These are phyloP conservation scores for Magnolia changhungtana DNA, from an alignment of 164 flowering plant species.

Conservation along the genomic window DNA sequence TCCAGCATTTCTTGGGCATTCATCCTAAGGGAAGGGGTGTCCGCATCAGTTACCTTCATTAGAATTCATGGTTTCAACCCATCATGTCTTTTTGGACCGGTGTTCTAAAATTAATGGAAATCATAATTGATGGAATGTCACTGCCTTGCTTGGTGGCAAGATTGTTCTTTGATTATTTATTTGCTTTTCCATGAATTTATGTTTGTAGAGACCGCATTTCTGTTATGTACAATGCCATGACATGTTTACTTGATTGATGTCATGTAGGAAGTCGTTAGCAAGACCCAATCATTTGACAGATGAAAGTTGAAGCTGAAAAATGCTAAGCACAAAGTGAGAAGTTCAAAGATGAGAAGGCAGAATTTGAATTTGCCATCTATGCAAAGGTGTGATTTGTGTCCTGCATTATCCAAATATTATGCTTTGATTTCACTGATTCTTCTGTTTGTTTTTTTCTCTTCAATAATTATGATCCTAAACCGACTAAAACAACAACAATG, in stretches of 20 bases:
- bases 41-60: neutral
- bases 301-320: conserved; percentile 75
- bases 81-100: neutral
- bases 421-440: neutral
- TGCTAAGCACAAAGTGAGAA: conserved; percentile 73
- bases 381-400: conserved; percentile 52
- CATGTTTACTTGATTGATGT: conserved; percentile 6
- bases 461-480: too few species aligned
- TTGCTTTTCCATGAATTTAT: neutral
- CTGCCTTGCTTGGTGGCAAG: neutral
- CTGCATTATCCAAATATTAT: neutral
- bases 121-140: neutral
- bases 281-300: conserved; percentile 53
- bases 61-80: neutral
- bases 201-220: neutral
- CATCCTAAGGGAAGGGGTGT: neutral
- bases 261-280: conserved; percentile 67
- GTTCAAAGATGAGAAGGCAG: conserved; percentile 58
- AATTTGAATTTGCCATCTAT: conserved; percentile 69
- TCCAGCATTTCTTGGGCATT: neutral
- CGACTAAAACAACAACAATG: too few species aligned
- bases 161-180: neutral
- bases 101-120: neutral
- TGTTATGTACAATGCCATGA: neutral
- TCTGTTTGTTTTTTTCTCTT: too few species aligned